Base-by-base conservation (phyloP, 139 green algal species). In the Chlamydomonas eustigma region DNA sequence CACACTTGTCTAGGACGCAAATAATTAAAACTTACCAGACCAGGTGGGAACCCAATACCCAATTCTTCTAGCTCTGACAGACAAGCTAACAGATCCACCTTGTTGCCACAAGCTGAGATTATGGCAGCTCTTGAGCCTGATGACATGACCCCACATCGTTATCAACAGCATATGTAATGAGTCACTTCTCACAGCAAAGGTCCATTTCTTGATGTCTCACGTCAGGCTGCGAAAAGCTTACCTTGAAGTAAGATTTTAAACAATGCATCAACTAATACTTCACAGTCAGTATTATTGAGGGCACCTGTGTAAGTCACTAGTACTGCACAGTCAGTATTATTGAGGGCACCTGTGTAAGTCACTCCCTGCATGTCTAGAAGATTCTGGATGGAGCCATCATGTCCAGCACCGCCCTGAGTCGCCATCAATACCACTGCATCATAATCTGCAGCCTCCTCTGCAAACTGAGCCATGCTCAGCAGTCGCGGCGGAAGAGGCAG, bases 401-500 rank as follows among this genome's bases (percentile, higher is more conserved):
- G 18, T 32, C 6, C 28, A 5, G 18, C n/a, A 24, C 36, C 37
- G 6, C 69, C 36, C 24, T 36, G 8, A 4, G 39, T 76, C 8
- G 69, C 69, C 33, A 76, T 63, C 24, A 76, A 76, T 39, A 76
- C 69, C 6, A 64, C 12, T 18, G 69, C 69, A 28, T 39, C 69
- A 12, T 8, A 3, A 12, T 76, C 37, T 39, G 24, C 69, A 12
- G 69, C 69, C 69, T 76, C 69, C 37, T 32, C 37, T 33, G 69
- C 39, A 64, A 76, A 76, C 69, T 76, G 69, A 4, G 22, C 38
- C 37, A 76, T 22, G 6, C 24, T 39, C 38, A 76, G 69, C 37
- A 64, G 69, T 6, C 69, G 36, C 5, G 69, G 69, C 37, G 36
- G 37, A 36, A 64, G 4, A 18, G 69, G 69, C 30, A 36, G 39